phyloP scores from a whole-genome alignment of 805 yeast species.

The Alloascoidea africana region DNA sequence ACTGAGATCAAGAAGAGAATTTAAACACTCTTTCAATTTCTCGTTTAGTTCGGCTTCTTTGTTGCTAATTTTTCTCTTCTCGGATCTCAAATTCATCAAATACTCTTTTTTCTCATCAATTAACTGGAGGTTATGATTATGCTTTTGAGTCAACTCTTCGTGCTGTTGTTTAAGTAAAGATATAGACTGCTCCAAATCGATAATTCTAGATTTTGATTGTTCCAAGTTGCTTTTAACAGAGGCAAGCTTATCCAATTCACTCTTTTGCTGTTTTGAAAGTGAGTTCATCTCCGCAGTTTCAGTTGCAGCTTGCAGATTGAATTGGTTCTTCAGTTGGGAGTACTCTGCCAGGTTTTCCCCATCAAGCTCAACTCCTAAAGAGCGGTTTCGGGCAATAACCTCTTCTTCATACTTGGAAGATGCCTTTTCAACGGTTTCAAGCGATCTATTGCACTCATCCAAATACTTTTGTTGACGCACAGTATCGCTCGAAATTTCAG shows the following conservation, averaged over 20 bases:
- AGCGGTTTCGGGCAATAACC: slow-evolving; percentile 16
- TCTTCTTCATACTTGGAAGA: slow-evolving; percentile 22
- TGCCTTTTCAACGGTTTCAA: slow-evolving; percentile 28
- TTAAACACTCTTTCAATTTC: slow-evolving; percentile 41
- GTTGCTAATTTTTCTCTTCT: slow-evolving; percentile 9
- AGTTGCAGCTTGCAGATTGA: slow-evolving; percentile 13
- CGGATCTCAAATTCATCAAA: slow-evolving; percentile 13
- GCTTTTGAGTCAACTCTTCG: slow-evolving; percentile 13
- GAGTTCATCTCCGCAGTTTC: slow-evolving; percentile 11
- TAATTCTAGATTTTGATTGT: slow-evolving; percentile 3
- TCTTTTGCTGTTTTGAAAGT: slow-evolving; percentile 10
- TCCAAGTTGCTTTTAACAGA: slow-evolving; percentile 8
- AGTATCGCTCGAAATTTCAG: slow-evolving; percentile 35
- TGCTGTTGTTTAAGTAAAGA: not conserved
- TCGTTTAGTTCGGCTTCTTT: slow-evolving; percentile 50
- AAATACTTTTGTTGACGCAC: slow-evolving; percentile 32
- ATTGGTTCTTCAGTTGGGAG: slow-evolving; percentile 38
- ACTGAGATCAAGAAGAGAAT: slow-evolving; percentile 52
- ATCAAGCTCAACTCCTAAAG: slow-evolving; percentile 23
- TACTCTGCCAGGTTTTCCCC: slow-evolving; percentile 42
- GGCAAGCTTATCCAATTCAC: slow-evolving; percentile 11
- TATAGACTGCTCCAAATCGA: slow-evolving; percentile 1
- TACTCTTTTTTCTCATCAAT: slow-evolving; percentile 15
- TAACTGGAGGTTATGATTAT: slow-evolving; percentile 18
- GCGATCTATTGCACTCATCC: slow-evolving; percentile 27